These are phyloP conservation scores for Hansenula anomala DNA, from an alignment of 1,139 yeast species.

Conservation along the genomic window DNA sequence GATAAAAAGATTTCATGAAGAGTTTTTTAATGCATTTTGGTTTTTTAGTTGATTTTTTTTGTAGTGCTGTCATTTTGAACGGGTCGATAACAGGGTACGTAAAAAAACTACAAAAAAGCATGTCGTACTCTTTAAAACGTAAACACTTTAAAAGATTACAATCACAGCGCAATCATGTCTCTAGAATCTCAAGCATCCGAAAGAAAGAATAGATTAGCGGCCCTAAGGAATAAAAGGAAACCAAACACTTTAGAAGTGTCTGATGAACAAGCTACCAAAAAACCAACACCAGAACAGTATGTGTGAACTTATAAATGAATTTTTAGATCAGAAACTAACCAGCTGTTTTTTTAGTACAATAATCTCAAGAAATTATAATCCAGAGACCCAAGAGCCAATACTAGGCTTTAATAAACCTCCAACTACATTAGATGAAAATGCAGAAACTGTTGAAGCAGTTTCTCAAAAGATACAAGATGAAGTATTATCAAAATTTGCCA, in stretches of 20 bases:
- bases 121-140: no score
- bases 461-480: conserved; percentile 28
- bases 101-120: no score
- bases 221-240: conserved; percentile 27
- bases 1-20: no score
- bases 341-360: neutral
- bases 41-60: neutral
- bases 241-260: conserved; percentile 2
- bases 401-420: conserved; percentile 27
- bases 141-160: no score
- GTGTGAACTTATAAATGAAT: conserved; percentile 1
- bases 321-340: no score
- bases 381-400: conserved; percentile 25
- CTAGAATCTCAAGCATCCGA: conserved; percentile 33
- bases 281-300: conserved; percentile 6
- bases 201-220: conserved; percentile 33
- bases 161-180: no score
- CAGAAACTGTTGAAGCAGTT: conserved; percentile 31
- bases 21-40: neutral
- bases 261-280: conserved; percentile 6
- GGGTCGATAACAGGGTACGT: no score
- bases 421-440: conserved; percentile 24
- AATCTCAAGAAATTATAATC: conserved; percentile 29
- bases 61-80: neutral
- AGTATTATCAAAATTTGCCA: conserved; percentile 22